Conservation (phyloP, 371 early-diverging fungal genomes). For the Caulochytrium protostelioides region DNA sequence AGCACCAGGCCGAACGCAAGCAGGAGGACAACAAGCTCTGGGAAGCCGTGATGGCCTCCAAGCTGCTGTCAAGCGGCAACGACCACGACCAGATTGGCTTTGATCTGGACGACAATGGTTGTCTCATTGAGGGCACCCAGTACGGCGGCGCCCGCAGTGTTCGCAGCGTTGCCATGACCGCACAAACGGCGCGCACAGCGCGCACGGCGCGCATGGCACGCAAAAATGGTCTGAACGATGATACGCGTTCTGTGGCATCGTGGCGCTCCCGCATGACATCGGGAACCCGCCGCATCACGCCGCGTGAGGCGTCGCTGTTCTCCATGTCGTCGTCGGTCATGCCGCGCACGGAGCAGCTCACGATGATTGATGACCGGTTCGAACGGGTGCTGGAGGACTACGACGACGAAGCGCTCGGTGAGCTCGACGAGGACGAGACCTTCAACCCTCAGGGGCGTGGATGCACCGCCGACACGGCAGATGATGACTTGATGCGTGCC, state of each 20-base stretch:
- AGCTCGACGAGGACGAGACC: constrained; percentile 27
- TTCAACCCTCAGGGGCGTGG: constrained; percentile 25
- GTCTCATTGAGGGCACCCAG: too few species aligned
- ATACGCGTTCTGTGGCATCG: too few species aligned
- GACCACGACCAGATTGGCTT: too few species aligned
- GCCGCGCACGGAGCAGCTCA: constrained; percentile 70
- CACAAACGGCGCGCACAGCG: too few species aligned
- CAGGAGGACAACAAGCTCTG: constrained; percentile 20
- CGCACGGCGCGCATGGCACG: too few species aligned
- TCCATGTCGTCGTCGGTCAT: constrained; percentile 81
- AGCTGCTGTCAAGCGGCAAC: background rate
- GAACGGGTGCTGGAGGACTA: constrained; percentile 58
- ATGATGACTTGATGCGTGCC: background rate
- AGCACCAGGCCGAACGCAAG: constrained; percentile 20
- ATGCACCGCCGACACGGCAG: background rate
- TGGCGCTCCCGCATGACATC: too few species aligned
- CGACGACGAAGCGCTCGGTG: constrained; percentile 31
- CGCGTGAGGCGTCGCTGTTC: too few species aligned
- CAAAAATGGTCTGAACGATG: too few species aligned
- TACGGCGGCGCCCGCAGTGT: too few species aligned
- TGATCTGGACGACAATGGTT: too few species aligned
- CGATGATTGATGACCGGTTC: constrained; percentile 75
- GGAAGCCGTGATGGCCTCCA: constrained; percentile 2
- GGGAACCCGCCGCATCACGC: too few species aligned
- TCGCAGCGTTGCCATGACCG: constrained; percentile 19